These are phyloP conservation scores for Lactarius deliciosus DNA, from an alignment of 768 basidiomycete genomes.

Conservation along the genomic window DNA sequence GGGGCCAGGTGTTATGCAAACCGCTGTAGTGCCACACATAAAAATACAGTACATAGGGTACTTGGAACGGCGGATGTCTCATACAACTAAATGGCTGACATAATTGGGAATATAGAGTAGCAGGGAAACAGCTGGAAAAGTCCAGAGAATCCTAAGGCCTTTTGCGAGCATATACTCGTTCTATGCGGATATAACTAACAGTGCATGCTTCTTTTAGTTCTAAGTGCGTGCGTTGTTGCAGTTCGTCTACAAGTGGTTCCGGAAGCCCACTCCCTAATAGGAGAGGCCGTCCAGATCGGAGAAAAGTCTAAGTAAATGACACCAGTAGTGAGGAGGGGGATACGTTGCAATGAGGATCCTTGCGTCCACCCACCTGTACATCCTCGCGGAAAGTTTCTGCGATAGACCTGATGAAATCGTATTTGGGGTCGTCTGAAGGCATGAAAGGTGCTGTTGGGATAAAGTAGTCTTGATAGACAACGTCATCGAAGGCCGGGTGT, in stretches of 20 bases:
- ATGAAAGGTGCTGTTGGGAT: conserved; percentile 58
- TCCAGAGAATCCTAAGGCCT: conserved; percentile 30
- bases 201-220: conserved; percentile 52
- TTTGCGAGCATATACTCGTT: conserved; percentile 62
- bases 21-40: too few species aligned
- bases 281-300: conserved; percentile 65
- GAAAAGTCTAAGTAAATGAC: conserved; percentile 50
- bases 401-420: conserved; percentile 16
- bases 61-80: conserved; percentile 1
- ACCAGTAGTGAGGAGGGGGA: conserved; percentile 10
- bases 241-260: conserved; percentile 49
- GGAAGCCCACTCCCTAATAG: conserved; percentile 63
- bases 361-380: conserved; percentile 43
- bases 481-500: conserved; percentile 58
- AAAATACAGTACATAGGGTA: background rate
- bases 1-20: too few species aligned
- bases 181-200: conserved; percentile 54
- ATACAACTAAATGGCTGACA: conserved; percentile 11
- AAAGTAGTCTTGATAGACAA: conserved; percentile 60
- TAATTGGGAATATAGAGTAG: conserved; percentile 8
- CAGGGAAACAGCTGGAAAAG: background rate
- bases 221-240: conserved; percentile 49
- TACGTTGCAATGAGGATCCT: background rate
- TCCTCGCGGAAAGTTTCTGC: conserved; percentile 53
- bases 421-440: conserved; percentile 35